Evolutionary conservation across 2,329 filamentous ascomycete genomes (phyloP).

Genomic region (Alternaria sp.): DNA sequence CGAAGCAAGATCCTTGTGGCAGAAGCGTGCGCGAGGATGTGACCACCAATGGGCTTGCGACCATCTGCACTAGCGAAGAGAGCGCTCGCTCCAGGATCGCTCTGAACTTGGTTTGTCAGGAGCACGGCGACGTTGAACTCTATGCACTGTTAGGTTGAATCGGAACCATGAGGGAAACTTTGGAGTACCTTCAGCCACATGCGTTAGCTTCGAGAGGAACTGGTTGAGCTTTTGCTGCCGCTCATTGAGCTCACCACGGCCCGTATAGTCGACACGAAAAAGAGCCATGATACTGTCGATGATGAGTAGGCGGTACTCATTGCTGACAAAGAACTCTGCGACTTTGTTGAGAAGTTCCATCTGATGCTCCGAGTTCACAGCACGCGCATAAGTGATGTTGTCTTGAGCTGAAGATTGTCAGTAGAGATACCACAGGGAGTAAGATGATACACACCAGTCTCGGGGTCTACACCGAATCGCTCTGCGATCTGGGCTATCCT

Average conservation of each 20-base stretch:
- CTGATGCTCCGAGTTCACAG: slow-evolving; percentile 72
- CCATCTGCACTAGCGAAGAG: slow-evolving; percentile 74
- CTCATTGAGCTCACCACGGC: slow-evolving; percentile 73
- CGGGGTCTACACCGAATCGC: slow-evolving; percentile 63
- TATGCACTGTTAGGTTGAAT: slow-evolving; percentile 26
- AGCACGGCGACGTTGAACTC: slow-evolving; percentile 71
- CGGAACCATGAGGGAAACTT: no score
- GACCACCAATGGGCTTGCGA: slow-evolving; percentile 72
- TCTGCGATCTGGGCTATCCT: slow-evolving; percentile 73
- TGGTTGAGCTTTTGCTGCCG: slow-evolving; percentile 74
- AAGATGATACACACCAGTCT: slow-evolving; percentile 32
- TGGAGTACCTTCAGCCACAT: slow-evolving; percentile 68
- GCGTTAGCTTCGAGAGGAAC: slow-evolving; percentile 69
- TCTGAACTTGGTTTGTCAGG: slow-evolving; percentile 75
- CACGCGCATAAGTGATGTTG: slow-evolving; percentile 72
- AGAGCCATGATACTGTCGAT: slow-evolving; percentile 77
- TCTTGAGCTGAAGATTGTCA: slow-evolving; percentile 67
- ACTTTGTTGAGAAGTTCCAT: slow-evolving; percentile 70
- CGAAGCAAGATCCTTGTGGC: slow-evolving; percentile 72
- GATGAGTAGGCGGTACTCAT: slow-evolving; percentile 72
- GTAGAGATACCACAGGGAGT: slow-evolving; percentile 50
- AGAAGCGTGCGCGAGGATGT: slow-evolving; percentile 74
- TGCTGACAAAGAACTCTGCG: slow-evolving; percentile 67
- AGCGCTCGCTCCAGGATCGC: slow-evolving; percentile 73
- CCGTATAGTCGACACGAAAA: slow-evolving; percentile 73